phyloP scores from a whole-genome alignment of 495 filamentous ascomycete species.

The Pseudevernia furfuracea region DNA sequence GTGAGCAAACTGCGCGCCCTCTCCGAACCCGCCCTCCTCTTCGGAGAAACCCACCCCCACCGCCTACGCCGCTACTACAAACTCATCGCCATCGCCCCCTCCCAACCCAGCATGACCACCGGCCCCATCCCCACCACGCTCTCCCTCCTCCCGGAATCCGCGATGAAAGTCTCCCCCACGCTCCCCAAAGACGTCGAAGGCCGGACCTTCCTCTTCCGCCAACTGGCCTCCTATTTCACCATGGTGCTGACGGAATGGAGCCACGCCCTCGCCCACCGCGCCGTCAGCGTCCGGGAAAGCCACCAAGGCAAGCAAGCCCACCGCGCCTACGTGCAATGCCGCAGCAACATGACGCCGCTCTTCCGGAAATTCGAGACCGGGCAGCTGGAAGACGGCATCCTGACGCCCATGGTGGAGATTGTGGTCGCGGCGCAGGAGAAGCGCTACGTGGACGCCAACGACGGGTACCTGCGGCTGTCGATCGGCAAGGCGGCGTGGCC shows the following conservation, averaged over 20 bases:
- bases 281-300: conserved; percentile 56
- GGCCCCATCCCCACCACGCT: conserved; percentile 67
- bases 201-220: conserved; percentile 65
- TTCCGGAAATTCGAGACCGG: conserved; percentile 79
- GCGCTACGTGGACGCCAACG: conserved; percentile 92
- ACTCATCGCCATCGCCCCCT: conserved; percentile 39
- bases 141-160: conserved; percentile 64
- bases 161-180: conserved; percentile 71
- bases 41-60: conserved; percentile 71
- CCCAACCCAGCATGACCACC: conserved; percentile 45
- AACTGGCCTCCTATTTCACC: conserved; percentile 86
- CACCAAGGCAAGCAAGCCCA: conserved; percentile 69
- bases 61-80: conserved; percentile 62
- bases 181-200: conserved; percentile 47
- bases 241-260: conserved; percentile 90
- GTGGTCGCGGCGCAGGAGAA: conserved; percentile 81
- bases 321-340: conserved; percentile 69
- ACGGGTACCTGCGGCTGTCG: conserved; percentile 83
- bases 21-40: conserved; percentile 64
- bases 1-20: conserved; percentile 57
- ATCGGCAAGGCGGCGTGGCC: conserved; percentile 99
- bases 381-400: conserved; percentile 67
- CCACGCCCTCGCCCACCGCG: conserved; percentile 60
- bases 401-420: conserved; percentile 88
- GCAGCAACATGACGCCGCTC: conserved; percentile 81